Evolutionary conservation across 345 rosid species (phyloP).

Genomic region (Camelina hispida): DNA sequence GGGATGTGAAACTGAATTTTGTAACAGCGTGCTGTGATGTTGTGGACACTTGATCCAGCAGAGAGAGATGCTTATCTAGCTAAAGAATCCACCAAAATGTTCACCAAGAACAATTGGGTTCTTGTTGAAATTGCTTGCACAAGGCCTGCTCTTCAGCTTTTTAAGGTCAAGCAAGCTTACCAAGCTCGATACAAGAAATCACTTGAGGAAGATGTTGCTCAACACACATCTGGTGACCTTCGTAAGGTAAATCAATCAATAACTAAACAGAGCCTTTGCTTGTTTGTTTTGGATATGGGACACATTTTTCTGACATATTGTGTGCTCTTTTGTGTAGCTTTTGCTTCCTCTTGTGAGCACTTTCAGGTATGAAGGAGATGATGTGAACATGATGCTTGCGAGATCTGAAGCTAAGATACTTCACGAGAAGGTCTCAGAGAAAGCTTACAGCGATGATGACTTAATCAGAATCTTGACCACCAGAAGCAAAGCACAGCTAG

Average conservation of each 20-base stretch:
- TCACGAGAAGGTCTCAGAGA: constrained; percentile 73
- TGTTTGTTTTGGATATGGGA: not conserved
- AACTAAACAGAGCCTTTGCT: not conserved
- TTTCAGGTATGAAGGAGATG: constrained; percentile 85
- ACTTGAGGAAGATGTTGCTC: constrained; percentile 84
- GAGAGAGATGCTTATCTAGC: constrained; percentile 75
- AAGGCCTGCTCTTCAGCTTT: constrained; percentile 60
- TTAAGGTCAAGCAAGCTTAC: constrained; percentile 68
- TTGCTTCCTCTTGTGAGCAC: constrained; percentile 84
- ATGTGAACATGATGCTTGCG: constrained; percentile 77
- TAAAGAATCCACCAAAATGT: constrained; percentile 69
- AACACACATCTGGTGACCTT: constrained; percentile 67
- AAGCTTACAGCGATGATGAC: constrained; percentile 79
- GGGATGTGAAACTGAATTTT: not conserved
- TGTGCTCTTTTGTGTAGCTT: constrained; percentile 53
- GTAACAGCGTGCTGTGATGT: constrained; percentile 55
- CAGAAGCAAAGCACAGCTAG: constrained; percentile 85
- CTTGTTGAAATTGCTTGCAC: constrained; percentile 86
- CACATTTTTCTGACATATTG: not conserved
- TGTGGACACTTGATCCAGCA: constrained; percentile 72
- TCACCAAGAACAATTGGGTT: constrained; percentile 76
- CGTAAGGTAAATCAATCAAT: constrained; percentile 56
- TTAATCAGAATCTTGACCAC: constrained; percentile 80
- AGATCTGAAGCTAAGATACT: constrained; percentile 88
- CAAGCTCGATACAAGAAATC: constrained; percentile 75